Percentiles rank a stretch among this genome's conserved stretches.
Evolutionary conservation across 1,284 basidiomycete genomes (phyloP).

Genomic region (Spongiforma sp.): DNA sequence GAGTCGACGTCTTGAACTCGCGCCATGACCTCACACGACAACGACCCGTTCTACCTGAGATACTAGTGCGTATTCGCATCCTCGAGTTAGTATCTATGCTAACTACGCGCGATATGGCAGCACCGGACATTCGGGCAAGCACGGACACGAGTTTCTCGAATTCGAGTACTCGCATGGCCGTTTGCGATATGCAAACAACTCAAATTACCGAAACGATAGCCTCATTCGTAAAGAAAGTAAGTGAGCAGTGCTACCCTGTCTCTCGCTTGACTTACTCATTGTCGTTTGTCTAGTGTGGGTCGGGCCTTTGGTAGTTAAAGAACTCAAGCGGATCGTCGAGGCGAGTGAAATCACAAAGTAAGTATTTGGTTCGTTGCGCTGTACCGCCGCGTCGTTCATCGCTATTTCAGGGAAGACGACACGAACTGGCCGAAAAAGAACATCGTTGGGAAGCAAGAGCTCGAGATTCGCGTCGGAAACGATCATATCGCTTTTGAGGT

Average conservation of each 20-base stretch:
- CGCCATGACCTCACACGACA: slow-evolving; percentile 61
- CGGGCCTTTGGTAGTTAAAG: slow-evolving; percentile 88
- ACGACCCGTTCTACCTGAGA: slow-evolving; percentile 87
- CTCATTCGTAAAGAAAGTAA: slow-evolving; percentile 98
- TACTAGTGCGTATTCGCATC: slow-evolving; percentile 72
- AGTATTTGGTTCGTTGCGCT: slow-evolving; percentile 22
- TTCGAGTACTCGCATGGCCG: slow-evolving; percentile 98
- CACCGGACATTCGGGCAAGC: slow-evolving; percentile 94
- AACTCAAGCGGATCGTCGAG: slow-evolving; percentile 95
- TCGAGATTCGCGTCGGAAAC: slow-evolving; percentile 93
- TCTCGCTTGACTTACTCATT: slow-evolving; percentile 4
- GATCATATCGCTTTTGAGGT: slow-evolving; percentile 99
- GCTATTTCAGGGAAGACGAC: slow-evolving; percentile 87
- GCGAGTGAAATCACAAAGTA: slow-evolving; percentile 96
- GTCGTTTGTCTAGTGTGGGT: slow-evolving; percentile 80
- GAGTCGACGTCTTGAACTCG: too few species aligned
- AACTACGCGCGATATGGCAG: slow-evolving; percentile 47
- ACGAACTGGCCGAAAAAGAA: slow-evolving; percentile 99
- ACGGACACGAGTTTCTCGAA: slow-evolving; percentile 98
- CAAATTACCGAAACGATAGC: slow-evolving; percentile 97
- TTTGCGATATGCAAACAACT: slow-evolving; percentile 98
- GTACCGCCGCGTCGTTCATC: slow-evolving; percentile 2
- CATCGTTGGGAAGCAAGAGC: slow-evolving; percentile 96
- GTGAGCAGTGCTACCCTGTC: slow-evolving; percentile 38
- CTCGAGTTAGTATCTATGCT: background rate